These are phyloP conservation scores for Betula pendula DNA, from an alignment of 306 rosid species.

Conservation along the genomic window DNA sequence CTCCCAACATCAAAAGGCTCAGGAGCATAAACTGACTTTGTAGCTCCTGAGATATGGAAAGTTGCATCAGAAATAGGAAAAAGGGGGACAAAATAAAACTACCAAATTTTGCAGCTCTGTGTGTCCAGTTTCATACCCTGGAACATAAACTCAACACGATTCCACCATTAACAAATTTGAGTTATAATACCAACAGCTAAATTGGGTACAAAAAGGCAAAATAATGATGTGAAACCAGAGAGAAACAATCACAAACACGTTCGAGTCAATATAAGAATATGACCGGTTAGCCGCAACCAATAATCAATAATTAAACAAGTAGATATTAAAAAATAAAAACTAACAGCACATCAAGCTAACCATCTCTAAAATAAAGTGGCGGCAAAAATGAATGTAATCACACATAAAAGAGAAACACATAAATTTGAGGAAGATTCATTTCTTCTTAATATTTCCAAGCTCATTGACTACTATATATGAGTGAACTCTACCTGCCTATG, in stretches of 20 bases:
- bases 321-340: too few relatives aligned
- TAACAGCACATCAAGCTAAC: too few relatives aligned
- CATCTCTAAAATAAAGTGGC: too few relatives aligned
- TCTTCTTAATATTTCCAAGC: neutral
- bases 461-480: neutral
- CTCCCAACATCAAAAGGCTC: conserved; percentile 91
- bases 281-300: neutral
- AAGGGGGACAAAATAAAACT: neutral
- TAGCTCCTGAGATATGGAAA: conserved; percentile 65
- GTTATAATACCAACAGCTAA: neutral
- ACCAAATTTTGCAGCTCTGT: conserved; percentile 13
- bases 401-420: neutral
- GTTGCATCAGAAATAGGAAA: conserved; percentile 12
- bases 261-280: neutral
- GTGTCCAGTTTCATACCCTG: neutral
- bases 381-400: too few relatives aligned
- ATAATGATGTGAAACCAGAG: neutral
- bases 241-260: neutral
- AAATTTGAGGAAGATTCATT: neutral
- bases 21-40: conserved; percentile 75
- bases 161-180: neutral
- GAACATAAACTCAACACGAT: conserved; percentile 17
- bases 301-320: neutral
- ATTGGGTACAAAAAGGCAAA: neutral
- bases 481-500: neutral